These are phyloP conservation scores for Apiospora arundinis DNA, from an alignment of 2,329 filamentous ascomycete species.

Conservation along the genomic window DNA sequence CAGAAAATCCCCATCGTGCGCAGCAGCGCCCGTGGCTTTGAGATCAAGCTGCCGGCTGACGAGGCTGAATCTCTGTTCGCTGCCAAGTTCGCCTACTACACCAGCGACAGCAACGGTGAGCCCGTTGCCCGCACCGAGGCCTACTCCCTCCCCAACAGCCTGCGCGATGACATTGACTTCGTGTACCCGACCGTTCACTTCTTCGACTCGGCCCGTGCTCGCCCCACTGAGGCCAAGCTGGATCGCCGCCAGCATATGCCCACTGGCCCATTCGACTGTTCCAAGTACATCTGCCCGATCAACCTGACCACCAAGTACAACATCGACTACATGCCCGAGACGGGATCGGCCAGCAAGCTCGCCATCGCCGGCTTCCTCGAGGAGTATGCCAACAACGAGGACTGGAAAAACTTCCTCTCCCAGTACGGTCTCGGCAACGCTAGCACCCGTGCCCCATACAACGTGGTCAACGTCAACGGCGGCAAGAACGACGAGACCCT, in stretches of 20 bases:
- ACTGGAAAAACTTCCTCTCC: slow-evolving; percentile 10
- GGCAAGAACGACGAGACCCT: not conserved
- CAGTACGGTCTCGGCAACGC: not conserved
- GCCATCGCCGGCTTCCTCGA: slow-evolving; percentile 21
- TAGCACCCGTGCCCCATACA: not conserved
- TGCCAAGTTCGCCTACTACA: slow-evolving; percentile 18
- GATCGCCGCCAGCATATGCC: slow-evolving; percentile 7
- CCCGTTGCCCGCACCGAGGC: slow-evolving; percentile 20
- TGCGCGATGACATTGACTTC: slow-evolving; percentile 17
- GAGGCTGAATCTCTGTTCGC: slow-evolving; percentile 11
- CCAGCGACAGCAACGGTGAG: not conserved
- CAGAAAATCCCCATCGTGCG: not conserved
- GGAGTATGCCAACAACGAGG: not conserved
- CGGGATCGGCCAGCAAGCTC: slow-evolving; percentile 19
- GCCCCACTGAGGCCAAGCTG: not conserved
- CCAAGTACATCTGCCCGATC: slow-evolving; percentile 2
- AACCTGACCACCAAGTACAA: slow-evolving; percentile 15
- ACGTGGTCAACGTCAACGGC: slow-evolving; percentile 17
- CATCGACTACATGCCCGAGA: slow-evolving; percentile 22
- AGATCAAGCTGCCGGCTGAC: not conserved
- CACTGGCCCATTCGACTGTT: slow-evolving; percentile 11
- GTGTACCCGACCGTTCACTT: slow-evolving; percentile 22
- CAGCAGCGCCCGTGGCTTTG: slow-evolving; percentile 4
- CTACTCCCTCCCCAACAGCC: not conserved
- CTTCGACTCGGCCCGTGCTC: not conserved